phyloP scores from a whole-genome alignment of 2,329 filamentous ascomycete genomes.

The Aspergillus novoparasiticus region DNA sequence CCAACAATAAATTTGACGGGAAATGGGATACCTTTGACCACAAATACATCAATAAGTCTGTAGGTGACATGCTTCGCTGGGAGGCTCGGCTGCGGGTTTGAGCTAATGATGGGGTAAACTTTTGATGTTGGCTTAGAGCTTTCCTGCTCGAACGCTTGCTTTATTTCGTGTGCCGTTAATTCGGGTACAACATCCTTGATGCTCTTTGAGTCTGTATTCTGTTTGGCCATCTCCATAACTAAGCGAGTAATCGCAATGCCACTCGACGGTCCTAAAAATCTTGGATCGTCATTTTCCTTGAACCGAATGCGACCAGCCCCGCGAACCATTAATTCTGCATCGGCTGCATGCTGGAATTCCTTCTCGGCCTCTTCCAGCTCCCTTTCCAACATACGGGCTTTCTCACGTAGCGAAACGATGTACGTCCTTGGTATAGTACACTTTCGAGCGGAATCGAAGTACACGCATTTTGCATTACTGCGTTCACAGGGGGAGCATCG shows the following conservation, averaged over 20 bases:
- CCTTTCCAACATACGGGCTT: constrained; percentile 77
- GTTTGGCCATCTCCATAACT: constrained; percentile 95
- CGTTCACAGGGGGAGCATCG: constrained; percentile 91
- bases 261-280: constrained; percentile 90
- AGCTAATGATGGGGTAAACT: constrained; percentile 87
- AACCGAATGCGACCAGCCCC: constrained; percentile 84
- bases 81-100: constrained; percentile 73
- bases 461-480: constrained; percentile 89
- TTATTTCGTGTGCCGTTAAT: constrained; percentile 65
- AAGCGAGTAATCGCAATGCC: constrained; percentile 93
- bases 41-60: constrained; percentile 80
- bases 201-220: constrained; percentile 84
- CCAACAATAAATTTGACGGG: background rate
- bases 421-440: constrained; percentile 87
- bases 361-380: constrained; percentile 79
- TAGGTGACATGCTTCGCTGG: constrained; percentile 75
- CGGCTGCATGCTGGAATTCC: constrained; percentile 70
- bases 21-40: constrained; percentile 68
- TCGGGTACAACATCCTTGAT: constrained; percentile 92
- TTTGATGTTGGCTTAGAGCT: constrained; percentile 69
- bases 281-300: constrained; percentile 81
- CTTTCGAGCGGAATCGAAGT: constrained; percentile 86
- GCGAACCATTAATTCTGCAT: constrained; percentile 81
- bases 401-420: constrained; percentile 88
- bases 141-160: constrained; percentile 70